A percentile compares a stretch with the other conserved stretches of the same genome.
Conservation (phyloP, 2,329 filamentous ascomycete genomes). For the Cladosporium halotolerans region DNA sequence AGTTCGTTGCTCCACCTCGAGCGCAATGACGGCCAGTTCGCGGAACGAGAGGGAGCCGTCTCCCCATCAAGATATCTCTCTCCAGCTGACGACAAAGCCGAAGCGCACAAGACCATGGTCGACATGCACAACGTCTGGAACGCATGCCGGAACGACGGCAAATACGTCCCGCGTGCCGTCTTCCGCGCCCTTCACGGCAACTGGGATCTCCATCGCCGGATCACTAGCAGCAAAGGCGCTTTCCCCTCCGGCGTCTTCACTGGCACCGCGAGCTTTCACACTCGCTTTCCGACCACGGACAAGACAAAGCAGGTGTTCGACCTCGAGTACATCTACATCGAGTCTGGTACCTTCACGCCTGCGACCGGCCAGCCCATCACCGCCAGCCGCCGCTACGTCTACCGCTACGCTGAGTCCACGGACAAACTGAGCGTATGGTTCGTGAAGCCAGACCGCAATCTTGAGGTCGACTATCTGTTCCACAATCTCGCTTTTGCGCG, state of each 20-base stretch:
- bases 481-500: slow-evolving; percentile 59
- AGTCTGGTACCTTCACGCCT: slow-evolving; percentile 21
- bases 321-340: slow-evolving; percentile 29
- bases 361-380: slow-evolving; percentile 40
- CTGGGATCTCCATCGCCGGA: slow-evolving; percentile 25
- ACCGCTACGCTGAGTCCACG: slow-evolving; percentile 57
- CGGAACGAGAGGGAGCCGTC: slow-evolving; percentile 45
- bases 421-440: slow-evolving; percentile 70
- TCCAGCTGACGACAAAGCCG: slow-evolving; percentile 27
- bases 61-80: slow-evolving; percentile 31
- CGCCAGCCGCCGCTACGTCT: slow-evolving; percentile 62
- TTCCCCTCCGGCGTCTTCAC: slow-evolving; percentile 25
- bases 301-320: slow-evolving; percentile 20
- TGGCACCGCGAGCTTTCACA: slow-evolving; percentile 27
- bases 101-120: slow-evolving; percentile 40
- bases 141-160: slow-evolving; percentile 19
- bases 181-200: slow-evolving; percentile 29
- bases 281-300: slow-evolving; percentile 22
- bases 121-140: slow-evolving; percentile 37
- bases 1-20: slow-evolving; percentile 51
- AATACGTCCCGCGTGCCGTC: slow-evolving; percentile 23
- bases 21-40: slow-evolving; percentile 34
- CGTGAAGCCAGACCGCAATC: slow-evolving; percentile 54
- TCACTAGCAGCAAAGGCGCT: slow-evolving; percentile 20
- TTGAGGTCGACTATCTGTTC: slow-evolving; percentile 64